Evolutionary conservation across 257 asterid species (phyloP), one percentile per base, ranked within the genome.

Genomic region (Nyctanthes arbortristis): DNA sequence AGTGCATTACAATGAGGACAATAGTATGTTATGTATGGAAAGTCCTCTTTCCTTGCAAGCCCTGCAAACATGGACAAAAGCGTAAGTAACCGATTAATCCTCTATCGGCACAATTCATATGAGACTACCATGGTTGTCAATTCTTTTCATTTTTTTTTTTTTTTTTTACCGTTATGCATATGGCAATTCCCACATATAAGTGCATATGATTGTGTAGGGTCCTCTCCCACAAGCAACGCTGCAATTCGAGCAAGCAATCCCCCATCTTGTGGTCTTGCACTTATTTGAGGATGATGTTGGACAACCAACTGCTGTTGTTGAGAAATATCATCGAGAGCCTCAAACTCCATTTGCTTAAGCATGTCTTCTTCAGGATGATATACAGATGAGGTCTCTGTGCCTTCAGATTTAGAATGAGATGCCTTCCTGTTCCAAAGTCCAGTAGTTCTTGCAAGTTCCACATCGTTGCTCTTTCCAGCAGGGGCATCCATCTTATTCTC

Each of bases 181-280:
- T 66, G 85, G 77, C 96, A 90, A 78, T 88, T 90, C 78, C 92
- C 93, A 64, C 97, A 90, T 61, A 90, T 86, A 63, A 88, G 91
- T 31, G 93, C 97, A 30, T 81, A 90, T 5, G 96, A 86, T 63
- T 88, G 92, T 3, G 91, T 77, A 10, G 92, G 96, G 76, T 88
- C 97, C 80, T 88, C 96, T 61, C 96, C 97, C 20, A 90, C 97
- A 55, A 90, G 92, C 80, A 90, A 80, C n/a, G 93, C 90, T 37
- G 93, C 97, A 57, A 90, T 57, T 66, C 97, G 81, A 56, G 96
- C 88, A 33, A 88, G 63, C 97, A 92, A 86, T 63, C 96, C 92
- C 25, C 85, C 94, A 49, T 83, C 86, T 25, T 75, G 75, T 31
- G 80, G n/a, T 35, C 65, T 79, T 25, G 49, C 68, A 62, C 83